These are phyloP conservation scores for Globisporangium mamillatum DNA, from an alignment of 352 stramenopile species.

Conservation along the genomic window DNA sequence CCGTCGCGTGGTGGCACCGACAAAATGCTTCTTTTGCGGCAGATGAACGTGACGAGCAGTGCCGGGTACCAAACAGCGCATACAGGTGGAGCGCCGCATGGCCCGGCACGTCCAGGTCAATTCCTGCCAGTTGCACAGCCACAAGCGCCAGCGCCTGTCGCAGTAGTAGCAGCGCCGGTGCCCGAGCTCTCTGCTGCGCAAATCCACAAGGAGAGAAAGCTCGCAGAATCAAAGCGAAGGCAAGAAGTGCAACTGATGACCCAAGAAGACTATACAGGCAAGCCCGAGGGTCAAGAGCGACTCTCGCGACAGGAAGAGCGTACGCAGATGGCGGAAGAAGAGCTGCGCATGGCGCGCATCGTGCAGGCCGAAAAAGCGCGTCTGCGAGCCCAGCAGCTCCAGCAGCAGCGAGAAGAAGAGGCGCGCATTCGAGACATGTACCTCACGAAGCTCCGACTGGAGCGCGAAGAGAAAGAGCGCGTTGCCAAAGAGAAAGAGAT, in stretches of 20 bases:
- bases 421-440: conserved; percentile 46
- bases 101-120: not conserved
- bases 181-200: conserved; percentile 55
- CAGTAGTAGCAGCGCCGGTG: not conserved
- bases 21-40: conserved; percentile 47
- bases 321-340: conserved; percentile 57
- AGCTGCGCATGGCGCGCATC: conserved; percentile 41
- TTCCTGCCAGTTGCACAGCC: not conserved
- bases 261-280: conserved; percentile 61
- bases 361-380: conserved; percentile 37
- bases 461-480: conserved; percentile 40
- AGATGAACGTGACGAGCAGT: conserved; percentile 42
- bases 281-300: conserved; percentile 42
- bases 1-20: conserved; percentile 27
- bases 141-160: not conserved
- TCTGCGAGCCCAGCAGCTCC: conserved; percentile 24
- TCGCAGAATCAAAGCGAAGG: conserved; percentile 44
- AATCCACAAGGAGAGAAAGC: conserved; percentile 60
- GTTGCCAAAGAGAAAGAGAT: conserved; percentile 45
- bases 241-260: conserved; percentile 47
- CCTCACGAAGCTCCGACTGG: conserved; percentile 39
- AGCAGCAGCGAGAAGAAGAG: conserved; percentile 46
- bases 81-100: not conserved
- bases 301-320: conserved; percentile 50
- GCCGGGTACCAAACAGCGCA: conserved; percentile 8